Conservation (phyloP, 176 grass and related monocot species). For the Ensete glaucum region DNA sequence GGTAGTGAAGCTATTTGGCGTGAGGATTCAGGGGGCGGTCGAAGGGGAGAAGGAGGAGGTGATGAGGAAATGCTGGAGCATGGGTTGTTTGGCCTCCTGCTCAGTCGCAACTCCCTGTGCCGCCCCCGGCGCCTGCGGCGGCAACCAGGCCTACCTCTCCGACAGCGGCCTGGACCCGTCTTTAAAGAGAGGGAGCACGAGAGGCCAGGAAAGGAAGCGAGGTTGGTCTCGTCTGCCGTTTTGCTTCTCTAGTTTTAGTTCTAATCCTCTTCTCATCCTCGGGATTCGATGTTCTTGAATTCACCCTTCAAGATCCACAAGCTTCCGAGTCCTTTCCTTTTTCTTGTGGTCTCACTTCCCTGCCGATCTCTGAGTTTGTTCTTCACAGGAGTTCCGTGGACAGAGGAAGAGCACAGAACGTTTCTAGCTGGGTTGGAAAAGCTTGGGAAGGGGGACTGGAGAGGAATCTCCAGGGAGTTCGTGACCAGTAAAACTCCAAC, state of each 20-base stretch:
- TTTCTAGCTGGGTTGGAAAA: constrained; percentile 66
- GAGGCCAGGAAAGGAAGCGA: constrained; percentile 68
- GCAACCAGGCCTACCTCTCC: constrained; percentile 31
- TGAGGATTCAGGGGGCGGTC: constrained; percentile 15
- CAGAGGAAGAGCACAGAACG: constrained; percentile 86
- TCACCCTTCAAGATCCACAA: no score
- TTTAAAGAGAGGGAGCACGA: constrained; percentile 38
- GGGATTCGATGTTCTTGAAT: no score
- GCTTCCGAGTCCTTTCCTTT: no score
- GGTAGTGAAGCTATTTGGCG: constrained; percentile 47
- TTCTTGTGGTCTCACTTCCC: no score
- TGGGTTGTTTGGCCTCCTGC: constrained; percentile 23
- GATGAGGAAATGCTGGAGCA: constrained; percentile 32
- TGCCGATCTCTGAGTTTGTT: background rate
- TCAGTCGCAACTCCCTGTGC: background rate
- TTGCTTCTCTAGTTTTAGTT: background rate
- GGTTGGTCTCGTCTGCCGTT: constrained; percentile 19
- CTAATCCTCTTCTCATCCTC: no score
- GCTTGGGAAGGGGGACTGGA: constrained; percentile 87
- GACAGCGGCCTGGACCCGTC: constrained; percentile 42
- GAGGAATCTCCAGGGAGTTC: constrained; percentile 84
- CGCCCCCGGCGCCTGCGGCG: background rate
- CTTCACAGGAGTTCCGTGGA: constrained; percentile 72
- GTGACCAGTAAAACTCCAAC: constrained; percentile 78
- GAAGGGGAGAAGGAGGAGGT: constrained; percentile 22